Conservation (phyloP, 305 asterid species). For the Fraxinus greggii region DNA sequence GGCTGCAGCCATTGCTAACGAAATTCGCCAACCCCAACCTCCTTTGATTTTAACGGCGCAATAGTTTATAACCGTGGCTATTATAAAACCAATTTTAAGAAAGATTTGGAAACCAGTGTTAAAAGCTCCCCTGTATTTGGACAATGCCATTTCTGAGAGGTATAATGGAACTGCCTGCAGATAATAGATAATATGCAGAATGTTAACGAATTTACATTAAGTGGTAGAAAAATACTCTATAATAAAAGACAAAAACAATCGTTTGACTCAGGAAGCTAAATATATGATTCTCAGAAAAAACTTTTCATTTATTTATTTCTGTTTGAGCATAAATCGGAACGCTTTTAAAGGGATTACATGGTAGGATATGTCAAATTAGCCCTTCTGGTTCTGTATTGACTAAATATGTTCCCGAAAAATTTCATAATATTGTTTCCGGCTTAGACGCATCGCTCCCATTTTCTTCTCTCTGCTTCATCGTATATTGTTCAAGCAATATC, state of each 20-base stretch:
- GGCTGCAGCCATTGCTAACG: neutral
- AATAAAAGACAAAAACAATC: neutral
- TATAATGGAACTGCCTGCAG: conserved; percentile 16
- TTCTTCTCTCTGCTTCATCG: too few species aligned
- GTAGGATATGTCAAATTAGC: neutral
- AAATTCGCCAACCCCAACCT: conserved; percentile 10
- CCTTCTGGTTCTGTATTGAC: neutral
- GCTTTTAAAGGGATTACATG: neutral
- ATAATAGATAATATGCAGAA: neutral
- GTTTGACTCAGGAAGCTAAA: neutral
- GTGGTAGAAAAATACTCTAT: neutral
- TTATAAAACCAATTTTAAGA: neutral
- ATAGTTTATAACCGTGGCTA: conserved; percentile 5
- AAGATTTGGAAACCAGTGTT: conserved; percentile 1
- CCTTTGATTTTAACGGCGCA: conserved; percentile 3
- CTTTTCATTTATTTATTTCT: neutral
- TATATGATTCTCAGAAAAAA: neutral
- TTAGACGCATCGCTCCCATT: too few species aligned
- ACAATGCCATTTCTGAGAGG: conserved; percentile 16
- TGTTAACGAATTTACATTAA: neutral
- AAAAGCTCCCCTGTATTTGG: conserved; percentile 8
- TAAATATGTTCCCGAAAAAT: neutral
- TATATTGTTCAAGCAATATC: neutral
- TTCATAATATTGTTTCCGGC: neutral
- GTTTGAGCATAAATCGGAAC: neutral